Evolutionary conservation across 192 early-diverging fungal genomes (phyloP).

Genomic region (Podila minutissima): DNA sequence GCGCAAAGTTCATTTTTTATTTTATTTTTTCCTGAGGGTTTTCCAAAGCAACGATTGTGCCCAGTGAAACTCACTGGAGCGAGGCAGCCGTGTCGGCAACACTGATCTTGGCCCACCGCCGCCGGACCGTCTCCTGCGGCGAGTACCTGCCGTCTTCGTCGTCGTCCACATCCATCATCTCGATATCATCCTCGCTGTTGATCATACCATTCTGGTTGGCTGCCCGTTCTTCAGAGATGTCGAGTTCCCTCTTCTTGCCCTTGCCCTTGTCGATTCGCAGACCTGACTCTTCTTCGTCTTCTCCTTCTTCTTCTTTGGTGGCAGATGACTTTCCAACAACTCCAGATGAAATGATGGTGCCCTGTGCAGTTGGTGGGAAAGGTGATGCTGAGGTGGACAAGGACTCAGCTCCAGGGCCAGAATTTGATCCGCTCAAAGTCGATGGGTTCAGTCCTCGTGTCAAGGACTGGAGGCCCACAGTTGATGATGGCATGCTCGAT

Average conservation of each 20-base stretch:
- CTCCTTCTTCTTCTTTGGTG: background rate
- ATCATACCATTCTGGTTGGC: background rate
- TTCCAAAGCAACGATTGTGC: no score
- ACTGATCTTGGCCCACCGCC: slow-evolving; percentile 24
- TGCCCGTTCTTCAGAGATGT: background rate
- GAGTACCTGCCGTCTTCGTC: slow-evolving; percentile 28
- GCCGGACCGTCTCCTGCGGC: slow-evolving; percentile 42
- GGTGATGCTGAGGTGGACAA: background rate
- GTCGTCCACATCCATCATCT: background rate
- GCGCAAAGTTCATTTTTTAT: no score
- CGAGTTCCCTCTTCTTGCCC: slow-evolving; percentile 24
- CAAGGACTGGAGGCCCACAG: background rate
- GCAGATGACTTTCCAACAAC: background rate
- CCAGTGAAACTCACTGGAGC: no score
- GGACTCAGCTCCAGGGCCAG: slow-evolving; percentile 14
- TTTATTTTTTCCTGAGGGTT: no score
- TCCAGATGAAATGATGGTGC: background rate
- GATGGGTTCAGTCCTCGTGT: background rate
- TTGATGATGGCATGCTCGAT: background rate
- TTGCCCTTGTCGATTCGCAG: slow-evolving; percentile 29
- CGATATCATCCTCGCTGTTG: background rate
- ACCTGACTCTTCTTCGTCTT: background rate
- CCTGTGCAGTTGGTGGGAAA: background rate
- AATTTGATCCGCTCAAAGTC: background rate
- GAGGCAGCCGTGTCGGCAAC: no score